A percentile compares a stretch with the other conserved stretches of the same genome.
Evolutionary conservation across 2,329 filamentous ascomycete genomes (phyloP).

Genomic region (Xylariaceae sp.): DNA sequence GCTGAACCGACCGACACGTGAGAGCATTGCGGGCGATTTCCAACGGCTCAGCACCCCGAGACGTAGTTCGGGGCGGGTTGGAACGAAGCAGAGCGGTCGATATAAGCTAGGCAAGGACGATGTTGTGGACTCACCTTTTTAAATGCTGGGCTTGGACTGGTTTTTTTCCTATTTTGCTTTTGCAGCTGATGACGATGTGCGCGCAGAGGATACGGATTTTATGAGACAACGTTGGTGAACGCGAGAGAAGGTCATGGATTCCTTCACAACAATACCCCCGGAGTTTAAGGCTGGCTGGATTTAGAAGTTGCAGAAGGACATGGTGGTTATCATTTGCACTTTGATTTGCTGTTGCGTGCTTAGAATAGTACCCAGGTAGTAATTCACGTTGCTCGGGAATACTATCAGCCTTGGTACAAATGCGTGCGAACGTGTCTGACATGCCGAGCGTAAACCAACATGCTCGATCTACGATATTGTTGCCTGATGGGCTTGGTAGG

Average conservation of each 20-base stretch:
- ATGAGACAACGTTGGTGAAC: background rate
- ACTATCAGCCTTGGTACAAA: background rate
- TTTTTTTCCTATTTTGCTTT: background rate
- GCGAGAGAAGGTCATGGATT: constrained; percentile 3
- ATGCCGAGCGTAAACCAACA: background rate
- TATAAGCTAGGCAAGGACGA: constrained; percentile 79
- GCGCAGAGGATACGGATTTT: background rate
- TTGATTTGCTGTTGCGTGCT: constrained; percentile 8
- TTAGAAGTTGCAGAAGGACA: constrained; percentile 10
- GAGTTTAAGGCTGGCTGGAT: constrained; percentile 22
- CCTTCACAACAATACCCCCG: constrained; percentile 22
- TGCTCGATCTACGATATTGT: too few relatives aligned
- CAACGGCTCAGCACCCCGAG: constrained; percentile 47
- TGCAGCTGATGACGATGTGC: background rate
- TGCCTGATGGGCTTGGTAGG: too few relatives aligned
- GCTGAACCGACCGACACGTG: constrained; percentile 82
- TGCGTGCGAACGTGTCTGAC: background rate
- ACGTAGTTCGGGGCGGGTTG: constrained; percentile 51
- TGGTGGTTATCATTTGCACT: constrained; percentile 7
- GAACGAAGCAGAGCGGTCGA: constrained; percentile 53
- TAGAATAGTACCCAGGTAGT: constrained; percentile 21
- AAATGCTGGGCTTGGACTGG: constrained; percentile 11
- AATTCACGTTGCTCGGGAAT: constrained; percentile 5
- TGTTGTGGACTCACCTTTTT: constrained; percentile 72
- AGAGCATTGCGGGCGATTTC: constrained; percentile 77